These are phyloP conservation scores for Penicillium freii DNA, from an alignment of 2,329 filamentous ascomycete genomes.

Conservation along the genomic window DNA sequence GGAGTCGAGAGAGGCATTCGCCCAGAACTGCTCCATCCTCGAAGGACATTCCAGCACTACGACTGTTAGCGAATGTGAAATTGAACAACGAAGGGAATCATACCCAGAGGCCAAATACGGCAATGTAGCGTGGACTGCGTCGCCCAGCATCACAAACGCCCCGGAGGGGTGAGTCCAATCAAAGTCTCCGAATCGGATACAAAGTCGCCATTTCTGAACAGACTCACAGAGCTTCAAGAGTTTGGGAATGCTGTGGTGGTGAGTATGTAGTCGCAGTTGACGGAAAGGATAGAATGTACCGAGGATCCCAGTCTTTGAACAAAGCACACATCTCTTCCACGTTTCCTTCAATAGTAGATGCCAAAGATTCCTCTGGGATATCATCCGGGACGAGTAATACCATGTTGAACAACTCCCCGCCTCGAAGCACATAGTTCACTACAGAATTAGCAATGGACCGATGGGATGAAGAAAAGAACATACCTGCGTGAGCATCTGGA, in stretches of 20 bases:
- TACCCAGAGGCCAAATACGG: slow-evolving; percentile 58
- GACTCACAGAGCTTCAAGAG: slow-evolving; percentile 57
- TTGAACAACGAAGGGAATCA: not conserved
- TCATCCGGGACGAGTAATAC: slow-evolving; percentile 65
- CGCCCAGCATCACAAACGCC: slow-evolving; percentile 60
- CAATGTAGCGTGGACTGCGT: slow-evolving; percentile 63
- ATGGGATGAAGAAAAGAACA: not conserved
- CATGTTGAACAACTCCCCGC: slow-evolving; percentile 48
- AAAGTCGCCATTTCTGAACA: slow-evolving; percentile 62
- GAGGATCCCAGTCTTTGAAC: slow-evolving; percentile 59
- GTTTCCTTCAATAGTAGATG: slow-evolving; percentile 49
- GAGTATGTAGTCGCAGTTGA: not conserved
- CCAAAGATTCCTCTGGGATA: slow-evolving; percentile 52
- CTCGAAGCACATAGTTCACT: slow-evolving; percentile 60
- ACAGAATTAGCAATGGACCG: not conserved
- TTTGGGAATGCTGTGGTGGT: slow-evolving; percentile 47
- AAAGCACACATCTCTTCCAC: slow-evolving; percentile 55
- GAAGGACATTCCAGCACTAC: slow-evolving; percentile 58
- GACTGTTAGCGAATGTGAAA: slow-evolving; percentile 4
- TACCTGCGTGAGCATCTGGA: slow-evolving; percentile 49
- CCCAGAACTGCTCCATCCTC: slow-evolving; percentile 61
- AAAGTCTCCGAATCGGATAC: slow-evolving; percentile 55
- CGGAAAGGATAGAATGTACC: slow-evolving; percentile 17
- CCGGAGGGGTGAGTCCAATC: slow-evolving; percentile 58
- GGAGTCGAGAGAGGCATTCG: slow-evolving; percentile 52